phyloP scores from a whole-genome alignment of 148 eudicot genomes.

The Silene latifolia region DNA sequence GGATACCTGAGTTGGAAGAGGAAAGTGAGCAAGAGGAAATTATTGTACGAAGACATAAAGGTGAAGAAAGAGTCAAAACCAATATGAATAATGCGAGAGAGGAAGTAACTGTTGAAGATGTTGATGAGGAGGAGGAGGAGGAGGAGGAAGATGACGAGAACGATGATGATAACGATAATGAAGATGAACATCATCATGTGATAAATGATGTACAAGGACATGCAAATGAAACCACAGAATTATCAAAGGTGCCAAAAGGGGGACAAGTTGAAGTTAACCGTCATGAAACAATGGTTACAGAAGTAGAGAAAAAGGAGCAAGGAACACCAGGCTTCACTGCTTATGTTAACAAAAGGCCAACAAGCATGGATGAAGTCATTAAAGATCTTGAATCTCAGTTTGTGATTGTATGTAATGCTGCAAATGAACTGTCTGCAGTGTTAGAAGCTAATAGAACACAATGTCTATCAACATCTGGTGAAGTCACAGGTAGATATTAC shows the following conservation, averaged over 20 bases:
- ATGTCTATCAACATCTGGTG: conserved; percentile 55
- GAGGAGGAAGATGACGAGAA: conserved; percentile 46
- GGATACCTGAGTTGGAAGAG: conserved; percentile 94
- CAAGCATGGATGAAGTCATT: conserved; percentile 88
- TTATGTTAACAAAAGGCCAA: conserved; percentile 83
- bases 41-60: background rate
- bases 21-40: conserved; percentile 75
- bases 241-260: conserved; percentile 44
- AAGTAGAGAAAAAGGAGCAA: conserved; percentile 46
- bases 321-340: conserved; percentile 89
- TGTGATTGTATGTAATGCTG: conserved; percentile 55
- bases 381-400: conserved; percentile 91
- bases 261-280: conserved; percentile 58
- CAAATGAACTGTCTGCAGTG: conserved; percentile 59
- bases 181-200: conserved; percentile 40
- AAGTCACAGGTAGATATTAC: conserved; percentile 51
- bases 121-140: conserved; percentile 33
- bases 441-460: conserved; percentile 75
- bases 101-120: conserved; percentile 73
- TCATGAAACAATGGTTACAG: conserved; percentile 51
- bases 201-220: conserved; percentile 31
- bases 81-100: conserved; percentile 30
- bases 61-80: background rate
- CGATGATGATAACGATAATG: conserved; percentile 48
- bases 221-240: conserved; percentile 35